A percentile compares a stretch with the other conserved stretches of the same genome.
phyloP scores from a whole-genome alignment of 129 eudicot genomes.

The Pulicaria dysenterica region DNA sequence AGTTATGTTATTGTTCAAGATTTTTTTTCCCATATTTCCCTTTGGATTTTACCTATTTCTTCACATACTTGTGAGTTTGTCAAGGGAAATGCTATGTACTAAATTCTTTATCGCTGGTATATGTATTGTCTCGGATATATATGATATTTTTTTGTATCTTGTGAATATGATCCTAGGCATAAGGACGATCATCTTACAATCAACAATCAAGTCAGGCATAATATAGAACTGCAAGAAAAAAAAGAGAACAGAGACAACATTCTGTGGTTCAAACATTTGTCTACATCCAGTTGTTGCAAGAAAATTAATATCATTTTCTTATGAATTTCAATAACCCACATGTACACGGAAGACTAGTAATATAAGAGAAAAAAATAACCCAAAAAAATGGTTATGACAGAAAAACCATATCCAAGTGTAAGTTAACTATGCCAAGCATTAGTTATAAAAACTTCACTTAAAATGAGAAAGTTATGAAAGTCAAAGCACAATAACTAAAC shows the following conservation, averaged over 20 bases:
- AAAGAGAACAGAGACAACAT: neutral
- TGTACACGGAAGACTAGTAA: too few species aligned
- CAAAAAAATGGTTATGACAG: too few species aligned
- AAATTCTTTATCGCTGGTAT: slow-evolving; percentile 21
- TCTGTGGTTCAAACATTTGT: too few species aligned
- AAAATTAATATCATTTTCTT: too few species aligned
- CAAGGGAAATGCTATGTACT: slow-evolving; percentile 21
- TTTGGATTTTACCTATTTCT: slow-evolving; percentile 10
- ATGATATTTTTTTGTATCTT: slow-evolving; percentile 7
- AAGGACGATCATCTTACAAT: neutral
- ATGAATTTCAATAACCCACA: too few species aligned
- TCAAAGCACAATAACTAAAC: too few species aligned
- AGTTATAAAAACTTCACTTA: too few species aligned
- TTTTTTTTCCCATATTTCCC: slow-evolving; percentile 3
- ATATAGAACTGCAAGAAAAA: neutral
- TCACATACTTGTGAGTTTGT: slow-evolving; percentile 14
- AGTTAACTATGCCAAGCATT: neutral
- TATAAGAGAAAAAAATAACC: too few species aligned
- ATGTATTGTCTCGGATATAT: slow-evolving; percentile 26
- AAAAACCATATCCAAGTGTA: neutral
- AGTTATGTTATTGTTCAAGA: slow-evolving; percentile 4
- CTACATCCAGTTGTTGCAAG: too few species aligned
- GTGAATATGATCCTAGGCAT: neutral
- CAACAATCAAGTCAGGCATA: neutral
- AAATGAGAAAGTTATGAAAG: too few species aligned